These are phyloP conservation scores for Mucor sp. DNA, from an alignment of 371 early-diverging fungal genomes.

Conservation along the genomic window DNA sequence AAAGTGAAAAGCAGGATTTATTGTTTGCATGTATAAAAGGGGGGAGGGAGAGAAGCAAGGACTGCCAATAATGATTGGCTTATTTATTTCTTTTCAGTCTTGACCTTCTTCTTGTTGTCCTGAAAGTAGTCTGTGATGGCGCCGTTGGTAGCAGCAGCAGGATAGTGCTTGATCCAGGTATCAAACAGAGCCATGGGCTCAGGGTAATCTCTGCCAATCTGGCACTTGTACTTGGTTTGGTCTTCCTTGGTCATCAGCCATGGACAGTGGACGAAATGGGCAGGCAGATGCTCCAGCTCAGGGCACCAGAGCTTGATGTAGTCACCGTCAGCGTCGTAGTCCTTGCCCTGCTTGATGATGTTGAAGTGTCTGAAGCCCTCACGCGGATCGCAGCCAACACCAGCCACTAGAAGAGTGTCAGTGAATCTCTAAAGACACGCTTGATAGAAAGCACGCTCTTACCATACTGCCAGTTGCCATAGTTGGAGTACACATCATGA, in stretches of 20 bases:
- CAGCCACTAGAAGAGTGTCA: constrained; percentile 19
- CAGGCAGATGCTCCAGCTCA: constrained; percentile 29
- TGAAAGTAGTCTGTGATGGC: constrained; percentile 9
- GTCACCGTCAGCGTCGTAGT: constrained; percentile 49
- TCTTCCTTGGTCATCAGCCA: constrained; percentile 33
- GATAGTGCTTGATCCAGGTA: constrained; percentile 21
- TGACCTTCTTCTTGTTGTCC: constrained; percentile 4
- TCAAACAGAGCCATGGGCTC: constrained; percentile 24
- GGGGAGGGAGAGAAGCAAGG: neutral
- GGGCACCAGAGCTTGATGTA: constrained; percentile 47
- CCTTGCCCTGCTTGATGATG: constrained; percentile 47
- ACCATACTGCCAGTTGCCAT: constrained; percentile 56
- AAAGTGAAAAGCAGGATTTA: neutral
- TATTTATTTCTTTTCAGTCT: neutral
- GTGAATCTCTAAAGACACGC: neutral
- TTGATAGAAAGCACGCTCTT: neutral
- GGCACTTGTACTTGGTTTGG: constrained; percentile 18
- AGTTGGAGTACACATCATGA: constrained; percentile 49
- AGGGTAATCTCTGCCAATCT: constrained; percentile 29
- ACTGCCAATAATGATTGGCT: constrained; percentile 1
- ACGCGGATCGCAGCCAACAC: constrained; percentile 42
- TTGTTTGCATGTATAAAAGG: neutral
- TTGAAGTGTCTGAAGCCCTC: constrained; percentile 44
- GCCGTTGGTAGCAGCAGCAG: neutral
- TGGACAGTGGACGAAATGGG: constrained; percentile 32